Evolutionary conservation across 202 grass and related monocot genomes (phyloP), one percentile per base, ranked within the genome.

Genomic region (Hordeum pubiflorum): DNA sequence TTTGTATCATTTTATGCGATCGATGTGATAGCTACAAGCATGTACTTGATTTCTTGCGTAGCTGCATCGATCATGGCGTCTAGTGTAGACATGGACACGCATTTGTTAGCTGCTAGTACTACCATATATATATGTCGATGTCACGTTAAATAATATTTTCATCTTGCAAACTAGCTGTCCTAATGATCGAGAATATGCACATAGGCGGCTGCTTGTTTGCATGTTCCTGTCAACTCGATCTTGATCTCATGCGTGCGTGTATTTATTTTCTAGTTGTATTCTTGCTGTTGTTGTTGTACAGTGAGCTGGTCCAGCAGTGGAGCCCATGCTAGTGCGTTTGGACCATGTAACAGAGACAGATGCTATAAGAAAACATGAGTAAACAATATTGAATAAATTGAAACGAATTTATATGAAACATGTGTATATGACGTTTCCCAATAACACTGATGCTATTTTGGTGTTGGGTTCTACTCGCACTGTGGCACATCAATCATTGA

Each of bases 141-240:
- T 63, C 76, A 63, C 7, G 56, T 70, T 63, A 76, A 66, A 1
- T 36, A 58, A 0, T 55, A 33, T 17, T 77, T 74, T 58, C 39
- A 39, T 67, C 60, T 55, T 69, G 76, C 62, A 75, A 88, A 84
- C 69, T 75, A 79, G 64, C 67, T 75, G 63, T 37, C 20, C 65
- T 56, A 71, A 72, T 65, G 64, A 72, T 44, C n/a, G 24, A 37
- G 34, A 57, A 33, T 44, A 70, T 37, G 41, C 57, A 75, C 56
- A 55, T 64, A 63, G 69, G 74, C 65, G 58, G 65, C 79, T 61
- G 69, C 55, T 70, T 76, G 70, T 62, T 72, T 64, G 64, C 73
- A 72, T 69, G 69, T 79, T 74, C 18, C 69, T 62, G 44, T 84
- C 86, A 79, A n/a, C 37, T 77, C 29, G 69, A 72, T 74, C 71